These are phyloP conservation scores for Aspergillus hiratsukae DNA, from an alignment of 2,329 filamentous ascomycete genomes.

Conservation along the genomic window DNA sequence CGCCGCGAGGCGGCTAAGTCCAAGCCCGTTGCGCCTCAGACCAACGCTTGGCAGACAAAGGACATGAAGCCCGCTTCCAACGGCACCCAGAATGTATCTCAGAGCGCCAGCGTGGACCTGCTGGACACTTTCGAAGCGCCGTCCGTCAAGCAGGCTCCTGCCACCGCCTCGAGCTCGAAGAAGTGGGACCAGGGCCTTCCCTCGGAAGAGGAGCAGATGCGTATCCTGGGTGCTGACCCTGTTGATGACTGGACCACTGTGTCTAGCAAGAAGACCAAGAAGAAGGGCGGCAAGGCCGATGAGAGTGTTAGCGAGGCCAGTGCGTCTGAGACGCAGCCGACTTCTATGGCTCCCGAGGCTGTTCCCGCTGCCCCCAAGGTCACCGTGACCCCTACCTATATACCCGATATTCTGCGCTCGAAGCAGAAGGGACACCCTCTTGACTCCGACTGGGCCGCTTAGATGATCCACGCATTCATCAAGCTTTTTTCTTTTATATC, in stretches of 20 bases:
- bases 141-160: conserved; percentile 11
- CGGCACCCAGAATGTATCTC: conserved; percentile 18
- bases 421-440: conserved; percentile 39
- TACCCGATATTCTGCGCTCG: conserved; percentile 29
- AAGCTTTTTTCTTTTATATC: conserved; percentile 3
- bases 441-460: conserved; percentile 44
- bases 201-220: conserved; percentile 59
- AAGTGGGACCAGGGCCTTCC: conserved; percentile 48
- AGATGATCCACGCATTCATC: conserved; percentile 7
- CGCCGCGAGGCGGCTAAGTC: conserved; percentile 64
- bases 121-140: conserved; percentile 41
- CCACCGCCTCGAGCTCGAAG: conserved; percentile 22
- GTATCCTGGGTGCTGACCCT: conserved; percentile 43
- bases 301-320: conserved; percentile 45
- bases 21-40: conserved; percentile 40
- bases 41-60: conserved; percentile 53
- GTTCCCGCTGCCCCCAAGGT: conserved; percentile 29
- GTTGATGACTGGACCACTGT: conserved; percentile 59
- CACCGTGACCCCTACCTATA: conserved; percentile 32
- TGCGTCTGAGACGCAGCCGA: conserved; percentile 31
- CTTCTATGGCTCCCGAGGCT: conserved; percentile 12
- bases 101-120: conserved; percentile 24
- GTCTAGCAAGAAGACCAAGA: conserved; percentile 55
- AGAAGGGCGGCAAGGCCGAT: conserved; percentile 38
- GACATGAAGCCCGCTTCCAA: conserved; percentile 19